Percentiles rank a stretch among this genome's conserved stretches.
These are phyloP conservation scores for Closterium sp. DNA, from an alignment of 139 green algal species.

Conservation along the genomic window DNA sequence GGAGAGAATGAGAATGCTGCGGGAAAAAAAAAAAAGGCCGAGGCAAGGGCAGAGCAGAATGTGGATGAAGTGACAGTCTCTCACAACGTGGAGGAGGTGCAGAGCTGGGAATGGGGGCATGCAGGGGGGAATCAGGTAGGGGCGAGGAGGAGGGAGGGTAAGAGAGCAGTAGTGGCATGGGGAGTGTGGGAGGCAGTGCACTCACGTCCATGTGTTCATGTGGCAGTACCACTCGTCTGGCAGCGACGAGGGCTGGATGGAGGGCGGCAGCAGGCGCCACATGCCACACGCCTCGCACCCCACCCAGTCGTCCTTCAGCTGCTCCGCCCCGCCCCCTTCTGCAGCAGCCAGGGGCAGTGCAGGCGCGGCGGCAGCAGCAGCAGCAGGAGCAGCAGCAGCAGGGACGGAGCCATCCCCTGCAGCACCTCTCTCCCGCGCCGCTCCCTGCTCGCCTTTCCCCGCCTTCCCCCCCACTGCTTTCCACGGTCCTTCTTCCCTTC, in stretches of 20 bases:
- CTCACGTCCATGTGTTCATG: slow-evolving; percentile 31
- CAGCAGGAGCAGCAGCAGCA: neutral
- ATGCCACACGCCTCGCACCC: slow-evolving; percentile 14
- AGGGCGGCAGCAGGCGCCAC: slow-evolving; percentile 20
- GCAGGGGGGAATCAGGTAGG: neutral
- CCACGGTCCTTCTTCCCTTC: neutral
- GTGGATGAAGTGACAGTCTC: neutral
- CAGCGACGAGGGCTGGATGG: slow-evolving; percentile 13
- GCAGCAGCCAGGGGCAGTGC: too few species aligned
- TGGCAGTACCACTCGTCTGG: slow-evolving; percentile 19
- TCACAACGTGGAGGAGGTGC: neutral
- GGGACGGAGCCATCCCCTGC: neutral
- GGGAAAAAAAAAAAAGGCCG: too few species aligned
- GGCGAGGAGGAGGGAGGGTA: neutral
- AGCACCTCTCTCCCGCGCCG: neutral
- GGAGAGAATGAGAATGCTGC: too few species aligned
- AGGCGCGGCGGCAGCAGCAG: neutral
- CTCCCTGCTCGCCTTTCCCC: neutral
- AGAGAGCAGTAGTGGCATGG: neutral
- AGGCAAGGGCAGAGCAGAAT: too few species aligned
- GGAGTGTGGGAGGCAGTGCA: too few species aligned
- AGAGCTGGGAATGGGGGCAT: neutral
- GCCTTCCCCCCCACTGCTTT: neutral
- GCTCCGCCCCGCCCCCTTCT: neutral
- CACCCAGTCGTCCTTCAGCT: slow-evolving; percentile 16